These are phyloP conservation scores for Neurospora sp. DNA, from an alignment of 495 filamentous ascomycete species.

Conservation along the genomic window DNA sequence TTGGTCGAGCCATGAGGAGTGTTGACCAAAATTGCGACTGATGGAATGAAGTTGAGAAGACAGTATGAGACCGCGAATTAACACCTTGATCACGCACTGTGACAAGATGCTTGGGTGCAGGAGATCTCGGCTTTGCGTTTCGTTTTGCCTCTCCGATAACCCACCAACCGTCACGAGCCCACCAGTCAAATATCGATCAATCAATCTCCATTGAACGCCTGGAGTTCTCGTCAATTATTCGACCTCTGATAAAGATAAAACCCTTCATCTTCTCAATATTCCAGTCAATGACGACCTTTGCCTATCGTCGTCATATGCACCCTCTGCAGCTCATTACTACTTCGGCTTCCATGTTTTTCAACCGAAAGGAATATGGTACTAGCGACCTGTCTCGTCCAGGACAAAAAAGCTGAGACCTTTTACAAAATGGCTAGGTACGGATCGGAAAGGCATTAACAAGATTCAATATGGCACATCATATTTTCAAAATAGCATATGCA, in stretches of 20 bases:
- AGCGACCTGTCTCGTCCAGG: background rate
- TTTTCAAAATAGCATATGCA: too few species aligned
- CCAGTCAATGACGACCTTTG: background rate
- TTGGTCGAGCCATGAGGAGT: background rate
- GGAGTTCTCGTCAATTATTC: background rate
- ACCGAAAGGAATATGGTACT: background rate
- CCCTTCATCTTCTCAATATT: background rate
- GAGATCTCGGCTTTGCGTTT: too few species aligned
- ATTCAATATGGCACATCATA: too few species aligned
- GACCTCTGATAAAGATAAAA: background rate
- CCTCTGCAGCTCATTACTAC: background rate
- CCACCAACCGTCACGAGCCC: background rate
- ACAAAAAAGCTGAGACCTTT: too few species aligned
- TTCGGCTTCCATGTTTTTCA: background rate
- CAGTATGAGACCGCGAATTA: background rate
- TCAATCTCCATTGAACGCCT: background rate
- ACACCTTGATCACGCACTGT: background rate
- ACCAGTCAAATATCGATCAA: background rate
- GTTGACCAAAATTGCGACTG: background rate
- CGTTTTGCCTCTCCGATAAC: background rate
- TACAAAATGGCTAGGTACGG: too few species aligned
- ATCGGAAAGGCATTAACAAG: too few species aligned
- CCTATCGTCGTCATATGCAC: background rate
- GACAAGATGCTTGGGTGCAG: background rate
- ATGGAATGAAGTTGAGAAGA: background rate